phyloP scores from a whole-genome alignment of 2,329 filamentous ascomycete genomes.

The Aspergillus phoenicis region DNA sequence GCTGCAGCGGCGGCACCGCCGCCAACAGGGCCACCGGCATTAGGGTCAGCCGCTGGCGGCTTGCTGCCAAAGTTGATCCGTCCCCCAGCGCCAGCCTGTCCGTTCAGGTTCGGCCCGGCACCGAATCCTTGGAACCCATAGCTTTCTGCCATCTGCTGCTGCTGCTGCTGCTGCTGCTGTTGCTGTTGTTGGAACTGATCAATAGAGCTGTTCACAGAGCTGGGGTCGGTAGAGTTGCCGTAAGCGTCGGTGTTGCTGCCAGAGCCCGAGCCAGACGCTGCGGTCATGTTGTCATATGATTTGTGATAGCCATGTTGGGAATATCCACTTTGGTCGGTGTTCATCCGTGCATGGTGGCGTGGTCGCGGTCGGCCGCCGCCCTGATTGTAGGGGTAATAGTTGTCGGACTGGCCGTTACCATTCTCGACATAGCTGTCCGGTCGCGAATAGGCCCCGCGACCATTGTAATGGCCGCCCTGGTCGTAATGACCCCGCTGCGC shows the following conservation, averaged over 20 bases:
- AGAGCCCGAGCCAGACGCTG: conserved; percentile 64
- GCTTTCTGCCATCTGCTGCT: conserved; percentile 55
- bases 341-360: conserved; percentile 37
- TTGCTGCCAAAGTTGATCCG: conserved; percentile 19
- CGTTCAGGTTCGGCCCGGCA: conserved; percentile 43
- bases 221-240: conserved; percentile 84
- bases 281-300: conserved; percentile 85
- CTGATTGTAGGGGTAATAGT: conserved; percentile 51
- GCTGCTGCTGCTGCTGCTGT: conserved; percentile 37
- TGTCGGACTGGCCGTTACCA: conserved; percentile 31
- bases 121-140: conserved; percentile 65
- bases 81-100: conserved; percentile 20
- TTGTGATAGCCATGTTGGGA: conserved; percentile 65
- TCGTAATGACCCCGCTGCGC: conserved; percentile 36
- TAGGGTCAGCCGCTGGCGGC: conserved; percentile 25
- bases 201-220: conserved; percentile 89
- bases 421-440: conserved; percentile 51
- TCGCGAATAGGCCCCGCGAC: conserved; percentile 41
- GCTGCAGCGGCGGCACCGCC: conserved; percentile 23
- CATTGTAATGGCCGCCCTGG: conserved; percentile 37
- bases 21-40: conserved; percentile 30
- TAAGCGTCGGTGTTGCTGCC: conserved; percentile 72
- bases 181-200: conserved; percentile 65
- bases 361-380: conserved; percentile 32
- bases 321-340: conserved; percentile 39